phyloP scores from a whole-genome alignment of 2,329 filamentous ascomycete species.

The Fusarium aywerte region DNA sequence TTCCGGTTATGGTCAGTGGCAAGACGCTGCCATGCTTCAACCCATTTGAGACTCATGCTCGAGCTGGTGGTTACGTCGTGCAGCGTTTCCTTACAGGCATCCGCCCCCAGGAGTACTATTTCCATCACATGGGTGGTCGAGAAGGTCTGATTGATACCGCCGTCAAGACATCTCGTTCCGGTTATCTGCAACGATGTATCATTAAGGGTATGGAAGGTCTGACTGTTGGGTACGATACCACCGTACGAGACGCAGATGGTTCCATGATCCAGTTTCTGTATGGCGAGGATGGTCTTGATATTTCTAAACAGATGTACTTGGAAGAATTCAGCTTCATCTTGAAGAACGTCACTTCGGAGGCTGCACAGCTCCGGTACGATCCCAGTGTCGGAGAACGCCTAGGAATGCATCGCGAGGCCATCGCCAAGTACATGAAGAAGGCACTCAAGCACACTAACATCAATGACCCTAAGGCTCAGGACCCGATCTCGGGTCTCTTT shows the following conservation, averaged over 20 bases:
- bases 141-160: conserved; percentile 99
- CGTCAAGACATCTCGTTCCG: conserved; percentile 96
- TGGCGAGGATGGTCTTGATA: conserved; percentile 94
- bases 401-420: conserved; percentile 65
- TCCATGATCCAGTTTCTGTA: conserved; percentile 95
- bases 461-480: conserved; percentile 67
- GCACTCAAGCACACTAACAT: conserved; percentile 77
- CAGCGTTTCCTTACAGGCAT: conserved; percentile 98
- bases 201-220: conserved; percentile 99
- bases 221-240: conserved; percentile 90
- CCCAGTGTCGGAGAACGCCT: conserved; percentile 59
- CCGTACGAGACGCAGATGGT: conserved; percentile 93
- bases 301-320: conserved; percentile 92
- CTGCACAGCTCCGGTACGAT: conserved; percentile 78
- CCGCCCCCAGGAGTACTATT: conserved; percentile 97
- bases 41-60: conserved; percentile 87
- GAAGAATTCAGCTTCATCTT: conserved; percentile 90
- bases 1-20: conserved; percentile 97
- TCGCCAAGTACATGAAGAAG: conserved; percentile 83
- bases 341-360: conserved; percentile 83
- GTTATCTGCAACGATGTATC: conserved; percentile 94
- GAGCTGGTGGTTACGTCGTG: conserved; percentile 92
- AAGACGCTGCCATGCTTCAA: conserved; percentile 96
- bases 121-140: conserved; percentile 98
- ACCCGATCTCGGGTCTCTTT: conserved; percentile 78